These are phyloP conservation scores for Kodamaea nitidulidarum DNA, from an alignment of 805 yeast species.

Conservation along the genomic window DNA sequence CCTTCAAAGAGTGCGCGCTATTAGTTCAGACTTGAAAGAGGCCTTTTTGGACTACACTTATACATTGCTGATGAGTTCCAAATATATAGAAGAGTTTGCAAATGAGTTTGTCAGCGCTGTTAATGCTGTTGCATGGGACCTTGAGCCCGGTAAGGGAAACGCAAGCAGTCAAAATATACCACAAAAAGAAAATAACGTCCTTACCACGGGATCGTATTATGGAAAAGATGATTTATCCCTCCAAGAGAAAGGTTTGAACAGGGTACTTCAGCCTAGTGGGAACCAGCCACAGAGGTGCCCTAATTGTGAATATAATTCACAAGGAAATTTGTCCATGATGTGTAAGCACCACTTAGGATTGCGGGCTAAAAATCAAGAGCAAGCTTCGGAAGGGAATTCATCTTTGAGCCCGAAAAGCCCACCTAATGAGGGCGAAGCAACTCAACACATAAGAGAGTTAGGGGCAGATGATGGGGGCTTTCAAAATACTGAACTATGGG, in stretches of 20 bases:
- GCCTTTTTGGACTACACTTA: constrained; percentile 42
- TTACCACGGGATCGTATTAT: constrained; percentile 3
- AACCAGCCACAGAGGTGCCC: not conserved
- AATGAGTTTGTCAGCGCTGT: constrained; percentile 5
- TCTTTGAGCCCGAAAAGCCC: too few relatives aligned
- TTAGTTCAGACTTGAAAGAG: constrained; percentile 42
- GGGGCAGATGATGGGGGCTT: not conserved
- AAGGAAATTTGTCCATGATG: not conserved
- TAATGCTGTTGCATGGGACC: constrained; percentile 9
- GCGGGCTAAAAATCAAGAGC: not conserved
- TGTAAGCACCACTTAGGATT: not conserved
- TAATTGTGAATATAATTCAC: not conserved
- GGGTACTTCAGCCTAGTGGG: not conserved
- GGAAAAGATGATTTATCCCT: not conserved
- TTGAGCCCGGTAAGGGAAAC: not conserved
- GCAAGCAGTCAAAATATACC: not conserved
- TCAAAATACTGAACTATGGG: constrained; percentile 1
- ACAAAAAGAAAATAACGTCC: constrained; percentile 1
- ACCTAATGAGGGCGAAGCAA: not conserved
- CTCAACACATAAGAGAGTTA: not conserved
- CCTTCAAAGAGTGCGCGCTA: constrained; percentile 46
- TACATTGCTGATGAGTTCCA: constrained; percentile 26
- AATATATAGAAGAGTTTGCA: constrained; percentile 11
- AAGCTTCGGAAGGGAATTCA: too few relatives aligned
- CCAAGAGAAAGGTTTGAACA: not conserved